These are phyloP conservation scores for Alternaria sp. DNA, from an alignment of 2,329 filamentous ascomycete genomes.

Conservation along the genomic window DNA sequence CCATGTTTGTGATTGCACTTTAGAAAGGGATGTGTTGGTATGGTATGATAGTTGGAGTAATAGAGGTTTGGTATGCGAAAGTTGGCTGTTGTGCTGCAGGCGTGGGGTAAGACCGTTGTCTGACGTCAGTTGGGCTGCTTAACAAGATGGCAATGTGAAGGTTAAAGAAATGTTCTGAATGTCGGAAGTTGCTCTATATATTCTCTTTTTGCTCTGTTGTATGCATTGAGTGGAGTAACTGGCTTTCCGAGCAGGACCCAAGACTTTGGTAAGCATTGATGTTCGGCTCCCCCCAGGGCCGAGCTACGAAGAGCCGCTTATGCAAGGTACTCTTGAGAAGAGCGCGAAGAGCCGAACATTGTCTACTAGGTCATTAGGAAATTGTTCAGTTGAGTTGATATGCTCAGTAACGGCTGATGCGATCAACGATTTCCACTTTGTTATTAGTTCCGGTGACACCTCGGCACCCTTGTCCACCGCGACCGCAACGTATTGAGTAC, in stretches of 20 bases:
- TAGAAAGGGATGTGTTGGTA: not conserved
- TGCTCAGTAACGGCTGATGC: not conserved
- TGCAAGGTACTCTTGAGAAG: constrained; percentile 2
- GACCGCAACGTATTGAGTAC: not conserved
- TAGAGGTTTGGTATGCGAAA: not conserved
- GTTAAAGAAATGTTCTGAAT: not conserved
- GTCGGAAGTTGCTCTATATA: not conserved
- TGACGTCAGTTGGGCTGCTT: not conserved
- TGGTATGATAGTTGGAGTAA: not conserved
- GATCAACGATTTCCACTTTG: not conserved
- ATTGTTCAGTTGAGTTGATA: not conserved
- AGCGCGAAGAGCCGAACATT: constrained; percentile 8
- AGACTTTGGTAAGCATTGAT: constrained; percentile 1
- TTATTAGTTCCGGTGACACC: not conserved
- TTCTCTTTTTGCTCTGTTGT: not conserved
- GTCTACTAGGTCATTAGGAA: not conserved
- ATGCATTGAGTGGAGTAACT: not conserved
- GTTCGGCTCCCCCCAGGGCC: constrained; percentile 20
- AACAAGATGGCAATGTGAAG: not conserved
- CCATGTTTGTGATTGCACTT: constrained; percentile 43
- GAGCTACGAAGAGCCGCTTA: constrained; percentile 15
- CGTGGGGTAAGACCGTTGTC: not conserved
- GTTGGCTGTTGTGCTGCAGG: not conserved
- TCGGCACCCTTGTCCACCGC: not conserved
- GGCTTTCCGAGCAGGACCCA: not conserved